Conservation (phyloP, 2,329 filamentous ascomycete genomes). For the Coleophoma cylindrospora region DNA sequence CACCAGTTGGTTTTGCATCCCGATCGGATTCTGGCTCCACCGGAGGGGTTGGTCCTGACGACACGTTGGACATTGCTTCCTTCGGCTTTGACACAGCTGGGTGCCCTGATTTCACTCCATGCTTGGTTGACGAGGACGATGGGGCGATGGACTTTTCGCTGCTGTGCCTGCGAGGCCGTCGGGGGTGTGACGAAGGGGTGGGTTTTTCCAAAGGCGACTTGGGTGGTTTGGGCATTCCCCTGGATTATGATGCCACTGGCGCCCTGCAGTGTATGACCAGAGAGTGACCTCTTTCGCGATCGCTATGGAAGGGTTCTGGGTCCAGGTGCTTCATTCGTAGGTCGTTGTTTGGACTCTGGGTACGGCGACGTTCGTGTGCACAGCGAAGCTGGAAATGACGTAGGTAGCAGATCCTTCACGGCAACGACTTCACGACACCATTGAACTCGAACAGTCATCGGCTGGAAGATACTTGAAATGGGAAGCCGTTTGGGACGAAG, state of each 20-base stretch:
- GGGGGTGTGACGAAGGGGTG: constrained; percentile 18
- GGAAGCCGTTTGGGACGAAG: background rate
- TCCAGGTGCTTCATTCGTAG: constrained; percentile 4
- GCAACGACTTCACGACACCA: too few relatives aligned
- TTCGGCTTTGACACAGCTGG: constrained; percentile 11
- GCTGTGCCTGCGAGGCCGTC: constrained; percentile 18
- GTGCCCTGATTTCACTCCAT: constrained; percentile 18
- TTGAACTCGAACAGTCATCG: background rate
- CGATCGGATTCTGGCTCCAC: background rate
- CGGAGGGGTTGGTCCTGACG: constrained; percentile 14
- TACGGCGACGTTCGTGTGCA: background rate
- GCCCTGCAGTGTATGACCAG: constrained; percentile 5
- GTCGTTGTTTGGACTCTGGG: background rate
- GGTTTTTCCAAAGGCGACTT: constrained; percentile 26
- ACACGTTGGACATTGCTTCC: constrained; percentile 19
- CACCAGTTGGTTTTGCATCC: background rate
- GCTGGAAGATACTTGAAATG: background rate
- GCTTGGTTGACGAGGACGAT: constrained; percentile 14
- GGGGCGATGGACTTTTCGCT: constrained; percentile 17
- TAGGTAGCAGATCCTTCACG: too few relatives aligned
- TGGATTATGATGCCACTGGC: constrained; percentile 9
- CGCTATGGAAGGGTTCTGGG: background rate
- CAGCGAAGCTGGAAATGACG: background rate
- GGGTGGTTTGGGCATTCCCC: constrained; percentile 24
- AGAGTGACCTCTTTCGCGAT: constrained; percentile 3